Conservation (phyloP, 176 grass and related monocot genomes). For the Oryza brachyantha region DNA sequence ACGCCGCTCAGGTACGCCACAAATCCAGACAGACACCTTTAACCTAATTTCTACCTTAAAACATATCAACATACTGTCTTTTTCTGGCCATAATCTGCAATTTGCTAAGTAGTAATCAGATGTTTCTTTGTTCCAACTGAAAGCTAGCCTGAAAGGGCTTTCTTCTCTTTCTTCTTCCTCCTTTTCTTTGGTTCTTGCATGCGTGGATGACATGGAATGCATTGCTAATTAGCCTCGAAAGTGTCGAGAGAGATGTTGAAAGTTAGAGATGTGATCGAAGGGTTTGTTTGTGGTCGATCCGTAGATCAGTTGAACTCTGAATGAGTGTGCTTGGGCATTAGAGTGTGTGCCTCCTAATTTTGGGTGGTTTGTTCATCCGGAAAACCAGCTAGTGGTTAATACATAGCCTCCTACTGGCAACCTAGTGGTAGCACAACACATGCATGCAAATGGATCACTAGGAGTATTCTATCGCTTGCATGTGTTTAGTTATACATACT, state of each 20-base stretch:
- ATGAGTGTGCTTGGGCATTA: background rate
- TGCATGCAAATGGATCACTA: background rate
- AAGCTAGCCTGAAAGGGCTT: background rate
- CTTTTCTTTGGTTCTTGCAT: too few relatives aligned
- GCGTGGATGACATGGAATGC: background rate
- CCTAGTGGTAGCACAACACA: background rate
- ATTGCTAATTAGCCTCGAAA: background rate
- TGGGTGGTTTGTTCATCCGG: background rate
- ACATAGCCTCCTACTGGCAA: background rate
- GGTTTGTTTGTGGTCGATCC: background rate
- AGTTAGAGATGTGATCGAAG: background rate
- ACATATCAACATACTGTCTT: background rate
- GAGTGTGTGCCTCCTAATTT: background rate
- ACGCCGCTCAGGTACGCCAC: conserved; percentile 57
- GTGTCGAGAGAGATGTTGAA: background rate
- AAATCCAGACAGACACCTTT: background rate
- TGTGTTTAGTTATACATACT: background rate
- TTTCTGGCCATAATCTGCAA: background rate
- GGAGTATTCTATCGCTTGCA: background rate
- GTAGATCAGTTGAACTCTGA: background rate
- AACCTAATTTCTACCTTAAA: background rate
- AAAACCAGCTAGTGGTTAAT: background rate
- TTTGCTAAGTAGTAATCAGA: too few relatives aligned
- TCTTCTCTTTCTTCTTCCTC: background rate
- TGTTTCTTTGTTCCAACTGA: background rate